Conservation (phyloP, 2,329 filamentous ascomycete genomes). For the Diaporthe amygdali region DNA sequence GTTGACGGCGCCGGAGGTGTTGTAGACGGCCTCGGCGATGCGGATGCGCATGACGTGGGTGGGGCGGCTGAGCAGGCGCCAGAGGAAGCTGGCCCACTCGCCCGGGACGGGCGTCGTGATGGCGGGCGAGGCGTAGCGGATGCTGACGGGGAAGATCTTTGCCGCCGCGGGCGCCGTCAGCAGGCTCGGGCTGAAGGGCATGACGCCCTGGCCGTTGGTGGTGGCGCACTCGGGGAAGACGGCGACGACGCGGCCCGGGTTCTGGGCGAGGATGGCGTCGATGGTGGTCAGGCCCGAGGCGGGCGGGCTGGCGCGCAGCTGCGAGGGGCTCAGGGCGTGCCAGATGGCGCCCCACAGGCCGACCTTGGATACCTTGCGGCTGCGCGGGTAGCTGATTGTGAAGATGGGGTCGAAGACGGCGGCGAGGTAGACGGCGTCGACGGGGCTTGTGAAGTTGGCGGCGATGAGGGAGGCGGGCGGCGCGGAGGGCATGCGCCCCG, state of each 20-base stretch:
- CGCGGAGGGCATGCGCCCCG: constrained; percentile 72
- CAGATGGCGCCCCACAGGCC: constrained; percentile 77
- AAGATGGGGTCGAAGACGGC: constrained; percentile 97
- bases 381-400: constrained; percentile 80
- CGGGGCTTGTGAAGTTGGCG: constrained; percentile 87
- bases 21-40: constrained; percentile 77
- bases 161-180: constrained; percentile 69
- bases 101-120: constrained; percentile 89
- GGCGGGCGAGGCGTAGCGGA: constrained; percentile 87
- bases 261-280: constrained; percentile 64
- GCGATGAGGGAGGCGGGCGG: constrained; percentile 79
- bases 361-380: constrained; percentile 75
- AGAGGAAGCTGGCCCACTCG: constrained; percentile 75
- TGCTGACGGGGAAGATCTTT: constrained; percentile 87
- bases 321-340: constrained; percentile 70
- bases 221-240: constrained; percentile 95
- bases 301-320: constrained; percentile 41
- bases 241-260: constrained; percentile 79
- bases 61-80: constrained; percentile 82
- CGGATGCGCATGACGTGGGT: constrained; percentile 91
- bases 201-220: constrained; percentile 88
- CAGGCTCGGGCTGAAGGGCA: constrained; percentile 82
- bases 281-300: constrained; percentile 63
- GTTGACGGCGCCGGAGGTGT: constrained; percentile 48
- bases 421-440: constrained; percentile 92